phyloP scores from a whole-genome alignment of 2,329 filamentous ascomycete genomes.

The Ceratocystis cacaofunesta region DNA sequence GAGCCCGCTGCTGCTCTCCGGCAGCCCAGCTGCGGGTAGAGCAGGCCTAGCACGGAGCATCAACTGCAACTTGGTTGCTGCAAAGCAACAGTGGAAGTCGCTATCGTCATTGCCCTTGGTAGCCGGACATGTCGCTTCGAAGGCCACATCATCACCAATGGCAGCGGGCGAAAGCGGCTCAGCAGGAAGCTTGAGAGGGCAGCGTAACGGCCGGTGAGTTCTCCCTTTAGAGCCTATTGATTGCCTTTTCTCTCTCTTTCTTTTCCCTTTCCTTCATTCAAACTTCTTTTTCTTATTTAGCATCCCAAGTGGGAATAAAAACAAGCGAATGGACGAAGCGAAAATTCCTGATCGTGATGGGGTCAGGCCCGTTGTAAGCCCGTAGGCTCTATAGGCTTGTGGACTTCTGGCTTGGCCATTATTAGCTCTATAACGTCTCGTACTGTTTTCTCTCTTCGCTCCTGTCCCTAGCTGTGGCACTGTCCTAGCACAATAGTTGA shows the following conservation, averaged over 20 bases:
- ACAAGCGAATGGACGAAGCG: neutral
- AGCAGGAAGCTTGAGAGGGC: neutral
- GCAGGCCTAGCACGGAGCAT: neutral
- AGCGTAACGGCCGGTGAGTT: conserved; percentile 12
- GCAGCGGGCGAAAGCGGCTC: neutral
- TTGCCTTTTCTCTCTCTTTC: neutral
- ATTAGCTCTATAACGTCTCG: too few species aligned
- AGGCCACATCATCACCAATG: neutral
- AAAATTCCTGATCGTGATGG: too few species aligned
- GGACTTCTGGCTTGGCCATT: too few species aligned
- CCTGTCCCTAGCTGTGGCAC: too few species aligned
- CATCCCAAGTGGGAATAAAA: conserved; percentile 6
- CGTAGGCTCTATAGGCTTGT: too few species aligned
- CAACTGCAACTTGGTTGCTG: neutral
- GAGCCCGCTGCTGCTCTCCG: neutral
- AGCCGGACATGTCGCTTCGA: neutral
- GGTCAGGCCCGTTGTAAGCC: too few species aligned
- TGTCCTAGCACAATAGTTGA: too few species aligned
- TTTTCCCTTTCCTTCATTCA: neutral
- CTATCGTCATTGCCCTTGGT: neutral
- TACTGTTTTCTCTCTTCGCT: too few species aligned
- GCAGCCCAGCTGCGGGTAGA: neutral
- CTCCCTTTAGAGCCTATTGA: neutral
- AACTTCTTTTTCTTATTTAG: neutral
- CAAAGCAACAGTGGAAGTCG: neutral